These are phyloP conservation scores for Pulveroboletus sp. DNA, from an alignment of 768 basidiomycete genomes.

Conservation along the genomic window DNA sequence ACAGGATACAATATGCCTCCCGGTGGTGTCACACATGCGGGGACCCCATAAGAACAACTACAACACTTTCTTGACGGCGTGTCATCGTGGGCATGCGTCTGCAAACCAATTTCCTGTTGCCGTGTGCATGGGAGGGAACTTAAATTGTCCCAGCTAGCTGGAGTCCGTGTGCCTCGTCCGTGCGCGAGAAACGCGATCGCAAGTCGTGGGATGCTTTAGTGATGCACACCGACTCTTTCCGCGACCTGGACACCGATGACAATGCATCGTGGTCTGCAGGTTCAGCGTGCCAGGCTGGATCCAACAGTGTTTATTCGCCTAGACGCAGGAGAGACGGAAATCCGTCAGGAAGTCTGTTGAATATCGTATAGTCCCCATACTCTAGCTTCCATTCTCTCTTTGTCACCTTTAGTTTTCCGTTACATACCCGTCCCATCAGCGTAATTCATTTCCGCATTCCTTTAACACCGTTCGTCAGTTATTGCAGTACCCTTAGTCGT, in stretches of 20 bases:
- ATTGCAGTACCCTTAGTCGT: too few relatives aligned
- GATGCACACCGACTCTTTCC: conserved; percentile 75
- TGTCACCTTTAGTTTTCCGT: too few relatives aligned
- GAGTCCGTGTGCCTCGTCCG: conserved; percentile 49
- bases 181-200: conserved; percentile 69
- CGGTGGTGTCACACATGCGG: conserved; percentile 78
- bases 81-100: conserved; percentile 82
- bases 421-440: too few relatives aligned
- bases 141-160: background rate
- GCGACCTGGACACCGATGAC: conserved; percentile 59
- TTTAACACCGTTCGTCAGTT: too few relatives aligned
- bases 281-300: conserved; percentile 52
- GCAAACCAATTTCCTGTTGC: conserved; percentile 79
- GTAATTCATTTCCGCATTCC: too few relatives aligned
- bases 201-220: conserved; percentile 64
- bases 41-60: conserved; percentile 71
- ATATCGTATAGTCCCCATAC: too few relatives aligned
- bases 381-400: too few relatives aligned
- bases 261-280: conserved; percentile 56
- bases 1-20: conserved; percentile 84
- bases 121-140: conserved; percentile 38
- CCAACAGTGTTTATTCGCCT: conserved; percentile 58
- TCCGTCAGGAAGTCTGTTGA: background rate
- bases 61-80: conserved; percentile 50
- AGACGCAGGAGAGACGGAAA: background rate